Percentiles rank a stretch among this genome's conserved stretches.
Conservation (phyloP, 176 grass and related monocot genomes). For the Eragrostis nindensis region DNA sequence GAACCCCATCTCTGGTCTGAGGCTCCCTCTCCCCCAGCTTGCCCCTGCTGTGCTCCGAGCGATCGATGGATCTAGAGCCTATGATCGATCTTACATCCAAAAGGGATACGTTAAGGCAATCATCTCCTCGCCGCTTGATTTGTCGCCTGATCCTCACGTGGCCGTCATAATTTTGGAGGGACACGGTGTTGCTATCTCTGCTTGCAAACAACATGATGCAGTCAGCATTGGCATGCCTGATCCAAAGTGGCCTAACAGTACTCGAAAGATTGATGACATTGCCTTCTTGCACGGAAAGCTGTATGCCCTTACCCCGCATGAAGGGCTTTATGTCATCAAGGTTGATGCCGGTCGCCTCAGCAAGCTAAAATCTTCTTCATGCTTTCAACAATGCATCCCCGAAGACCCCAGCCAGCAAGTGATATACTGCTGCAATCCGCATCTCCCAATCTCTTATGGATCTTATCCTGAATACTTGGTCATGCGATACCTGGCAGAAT, state of each 20-base stretch:
- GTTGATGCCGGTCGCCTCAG: not conserved
- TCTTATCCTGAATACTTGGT: not conserved
- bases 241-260: too few species aligned
- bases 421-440: not conserved
- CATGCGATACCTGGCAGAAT: not conserved
- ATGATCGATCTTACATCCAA: too few species aligned
- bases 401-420: not conserved
- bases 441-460: too few species aligned
- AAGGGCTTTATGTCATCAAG: slow-evolving; percentile 15
- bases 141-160: not conserved
- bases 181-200: not conserved
- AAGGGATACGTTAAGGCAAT: too few species aligned
- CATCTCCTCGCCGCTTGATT: slow-evolving; percentile 4
- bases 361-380: not conserved
- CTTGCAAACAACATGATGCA: not conserved
- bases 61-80: not conserved
- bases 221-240: not conserved
- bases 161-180: not conserved
- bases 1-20: not conserved
- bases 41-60: not conserved
- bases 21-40: not conserved
- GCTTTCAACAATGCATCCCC: not conserved
- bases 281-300: not conserved
- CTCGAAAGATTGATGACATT: not conserved
- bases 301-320: not conserved